Evolutionary conservation across 2,329 filamentous ascomycete genomes (phyloP), one percentile per base, ranked within the genome.

Genomic region (Pyrenophora graminea): DNA sequence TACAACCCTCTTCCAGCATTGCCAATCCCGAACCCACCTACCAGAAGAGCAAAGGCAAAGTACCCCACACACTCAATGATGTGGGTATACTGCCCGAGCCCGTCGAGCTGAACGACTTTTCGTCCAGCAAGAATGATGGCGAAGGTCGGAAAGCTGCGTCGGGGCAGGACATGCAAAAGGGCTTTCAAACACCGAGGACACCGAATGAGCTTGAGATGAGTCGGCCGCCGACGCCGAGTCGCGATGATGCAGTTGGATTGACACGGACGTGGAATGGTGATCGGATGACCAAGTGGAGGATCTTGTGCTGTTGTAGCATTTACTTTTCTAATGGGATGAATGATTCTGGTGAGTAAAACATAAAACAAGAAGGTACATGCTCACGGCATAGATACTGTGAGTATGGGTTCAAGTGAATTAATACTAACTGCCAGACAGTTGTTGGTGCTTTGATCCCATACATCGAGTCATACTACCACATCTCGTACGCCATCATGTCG

Each of bases 381-480:
- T 30, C 12, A 7, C n/a, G 6, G 13, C 33, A 23, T 23, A 4
- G 4, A 23, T 2, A 6, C 4, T 19, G 4, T 23, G 12, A 12
- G 7, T 10, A 7, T 23, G 21, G 7, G 21, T 23, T 18, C 12
- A 12, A 25, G 5, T n/a, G 36, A n/a, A 12, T 7, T 3, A 6
- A 33, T 43, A 23, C 55, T 68, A 23, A 68, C 31, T 18, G 6
- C 7, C 2, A 4, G 23, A 0, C 37, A 61, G 76, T 88, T 0
- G 84, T 89, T 1, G 90, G 90, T 66, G 89, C 90, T 9, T 67
- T 94, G 50, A 89, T 95, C 60, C 90, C 90, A 0, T 91, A 91
- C 66, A 88, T 95, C 71, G 88, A 93, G 69, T 79, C 76, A 70
- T 83, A 88, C 63, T 95, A 93, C 66, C 60, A 79, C 51, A 90